These are phyloP conservation scores for Melanopsichium pennsylvanicum DNA, from an alignment of 1,284 basidiomycete genomes.

Conservation along the genomic window DNA sequence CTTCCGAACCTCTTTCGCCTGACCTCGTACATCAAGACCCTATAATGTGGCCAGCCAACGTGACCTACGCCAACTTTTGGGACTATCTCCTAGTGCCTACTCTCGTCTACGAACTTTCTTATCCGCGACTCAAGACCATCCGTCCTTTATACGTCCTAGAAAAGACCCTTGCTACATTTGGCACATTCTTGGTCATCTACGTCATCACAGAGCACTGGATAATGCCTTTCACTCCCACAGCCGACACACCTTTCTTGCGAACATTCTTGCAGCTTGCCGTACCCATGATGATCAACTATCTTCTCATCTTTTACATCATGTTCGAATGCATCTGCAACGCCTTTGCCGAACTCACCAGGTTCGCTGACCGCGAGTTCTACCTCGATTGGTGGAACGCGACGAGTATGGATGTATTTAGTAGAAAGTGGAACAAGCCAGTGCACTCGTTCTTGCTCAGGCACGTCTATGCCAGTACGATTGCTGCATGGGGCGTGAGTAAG, in stretches of 20 bases:
- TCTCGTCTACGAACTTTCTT: constrained; percentile 94
- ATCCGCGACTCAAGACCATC: constrained; percentile 85
- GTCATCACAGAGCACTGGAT: constrained; percentile 92
- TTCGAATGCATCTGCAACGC: constrained; percentile 86
- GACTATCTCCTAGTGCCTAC: constrained; percentile 90
- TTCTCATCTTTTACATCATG: constrained; percentile 66
- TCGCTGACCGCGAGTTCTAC: constrained; percentile 95
- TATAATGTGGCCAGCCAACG: constrained; percentile 82
- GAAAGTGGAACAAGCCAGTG: constrained; percentile 70
- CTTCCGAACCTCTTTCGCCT: constrained; percentile 3
- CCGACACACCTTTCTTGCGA: constrained; percentile 58
- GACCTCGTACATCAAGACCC: constrained; percentile 28
- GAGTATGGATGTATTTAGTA: constrained; percentile 87
- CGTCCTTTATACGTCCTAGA: constrained; percentile 91
- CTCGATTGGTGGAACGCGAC: constrained; percentile 98
- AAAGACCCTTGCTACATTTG: constrained; percentile 92
- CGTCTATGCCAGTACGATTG: constrained; percentile 85
- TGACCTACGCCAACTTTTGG: constrained; percentile 83
- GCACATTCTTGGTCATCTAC: constrained; percentile 86
- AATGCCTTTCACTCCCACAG: constrained; percentile 68
- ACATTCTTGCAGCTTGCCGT: constrained; percentile 82
- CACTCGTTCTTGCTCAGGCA: constrained; percentile 91
- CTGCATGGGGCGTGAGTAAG: constrained; percentile 77
- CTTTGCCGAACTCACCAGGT: constrained; percentile 79
- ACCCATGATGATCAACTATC: constrained; percentile 82